phyloP scores from a whole-genome alignment of 345 rosid species.

The Carallia brachiata region DNA sequence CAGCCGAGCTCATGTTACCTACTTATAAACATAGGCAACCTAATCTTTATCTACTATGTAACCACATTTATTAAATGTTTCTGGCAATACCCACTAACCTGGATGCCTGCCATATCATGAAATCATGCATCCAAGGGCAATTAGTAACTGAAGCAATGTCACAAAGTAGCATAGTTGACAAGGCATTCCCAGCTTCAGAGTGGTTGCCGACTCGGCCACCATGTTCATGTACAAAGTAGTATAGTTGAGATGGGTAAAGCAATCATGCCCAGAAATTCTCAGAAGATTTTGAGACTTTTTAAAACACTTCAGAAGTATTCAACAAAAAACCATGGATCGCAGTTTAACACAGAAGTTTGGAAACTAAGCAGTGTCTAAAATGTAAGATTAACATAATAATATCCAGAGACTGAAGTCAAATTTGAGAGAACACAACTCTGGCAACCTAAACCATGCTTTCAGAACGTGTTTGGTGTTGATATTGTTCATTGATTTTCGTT shows the following conservation, averaged over 20 bases:
- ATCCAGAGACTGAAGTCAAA: no score
- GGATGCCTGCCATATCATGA: constrained; percentile 77
- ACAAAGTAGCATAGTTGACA: no score
- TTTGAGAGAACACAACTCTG: no score
- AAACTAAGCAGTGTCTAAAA: no score
- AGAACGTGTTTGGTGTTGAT: no score
- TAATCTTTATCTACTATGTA: not conserved
- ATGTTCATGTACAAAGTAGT: not conserved
- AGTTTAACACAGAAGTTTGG: not conserved
- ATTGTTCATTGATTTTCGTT: no score
- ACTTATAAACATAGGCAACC: not conserved
- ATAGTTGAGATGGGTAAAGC: not conserved
- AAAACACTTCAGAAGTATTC: constrained; percentile 1
- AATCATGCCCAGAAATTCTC: constrained; percentile 7
- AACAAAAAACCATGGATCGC: not conserved
- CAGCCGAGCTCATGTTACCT: not conserved
- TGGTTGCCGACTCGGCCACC: no score
- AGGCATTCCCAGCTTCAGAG: no score
- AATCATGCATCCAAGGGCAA: constrained; percentile 22
- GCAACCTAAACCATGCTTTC: no score
- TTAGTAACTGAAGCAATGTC: constrained; percentile 12
- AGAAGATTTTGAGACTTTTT: not conserved
- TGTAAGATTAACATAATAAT: no score
- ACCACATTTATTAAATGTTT: not conserved
- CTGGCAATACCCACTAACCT: not conserved